These are phyloP conservation scores for Volvox africanus DNA, from an alignment of 139 green algal species.

Conservation along the genomic window DNA sequence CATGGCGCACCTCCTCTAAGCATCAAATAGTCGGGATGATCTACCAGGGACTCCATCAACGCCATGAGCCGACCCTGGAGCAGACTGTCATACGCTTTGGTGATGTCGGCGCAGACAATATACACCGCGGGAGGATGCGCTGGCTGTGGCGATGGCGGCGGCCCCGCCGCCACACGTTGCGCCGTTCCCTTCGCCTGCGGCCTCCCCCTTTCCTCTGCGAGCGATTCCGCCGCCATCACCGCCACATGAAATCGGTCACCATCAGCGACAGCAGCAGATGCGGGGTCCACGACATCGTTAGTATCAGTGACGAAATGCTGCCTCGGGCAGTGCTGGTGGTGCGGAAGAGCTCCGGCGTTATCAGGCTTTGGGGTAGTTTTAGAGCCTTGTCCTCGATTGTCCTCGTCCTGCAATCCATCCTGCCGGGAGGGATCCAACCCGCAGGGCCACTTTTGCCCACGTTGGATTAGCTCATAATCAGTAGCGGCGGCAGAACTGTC, in stretches of 20 bases:
- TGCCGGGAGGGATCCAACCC: no score
- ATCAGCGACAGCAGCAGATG: not conserved
- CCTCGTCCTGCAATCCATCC: no score
- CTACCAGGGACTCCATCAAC: slow-evolving; percentile 70
- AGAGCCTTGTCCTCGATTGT: no score
- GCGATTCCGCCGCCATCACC: not conserved
- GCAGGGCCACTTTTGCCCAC: no score
- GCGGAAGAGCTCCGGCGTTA: no score
- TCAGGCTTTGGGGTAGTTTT: no score
- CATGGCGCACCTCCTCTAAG: slow-evolving; percentile 8
- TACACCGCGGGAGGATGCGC: slow-evolving; percentile 52
- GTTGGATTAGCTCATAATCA: no score
- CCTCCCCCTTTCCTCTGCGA: not conserved
- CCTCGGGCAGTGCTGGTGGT: no score
- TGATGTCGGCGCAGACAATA: slow-evolving; percentile 84
- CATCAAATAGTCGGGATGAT: slow-evolving; percentile 64
- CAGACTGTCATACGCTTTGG: slow-evolving; percentile 86
- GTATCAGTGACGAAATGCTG: not conserved
- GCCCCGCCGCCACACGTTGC: not conserved
- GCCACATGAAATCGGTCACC: not conserved
- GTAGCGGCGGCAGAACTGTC: no score
- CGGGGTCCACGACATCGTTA: not conserved
- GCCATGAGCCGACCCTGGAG: slow-evolving; percentile 62
- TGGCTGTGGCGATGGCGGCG: not conserved
- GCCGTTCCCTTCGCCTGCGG: not conserved